Evolutionary conservation across 441 rosid species (phyloP), one percentile per base, ranked within the genome.

Genomic region (Populus tomentosa): DNA sequence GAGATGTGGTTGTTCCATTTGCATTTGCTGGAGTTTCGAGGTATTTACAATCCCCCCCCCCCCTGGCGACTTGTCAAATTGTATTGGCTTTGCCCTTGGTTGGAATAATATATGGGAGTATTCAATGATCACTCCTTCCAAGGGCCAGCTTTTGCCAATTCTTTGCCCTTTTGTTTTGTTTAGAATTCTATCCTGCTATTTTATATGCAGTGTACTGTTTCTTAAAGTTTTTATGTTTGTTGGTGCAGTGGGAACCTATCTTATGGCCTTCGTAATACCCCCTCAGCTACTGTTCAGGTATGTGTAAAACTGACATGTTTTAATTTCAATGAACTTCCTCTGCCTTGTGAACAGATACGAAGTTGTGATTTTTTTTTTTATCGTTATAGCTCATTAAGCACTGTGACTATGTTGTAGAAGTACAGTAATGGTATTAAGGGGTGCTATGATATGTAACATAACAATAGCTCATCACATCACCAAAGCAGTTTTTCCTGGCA

Each of bases 251-350:
- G 95, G 72, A 91, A 86, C 79, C 81, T 86, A 75, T 96, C 99
- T 10, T 89, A 78, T 82, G 99, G 97, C 77, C 95, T 94, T 77
- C 94, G 98, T 75, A 94, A 91, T 85, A 89, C 97, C 84, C 87
- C 91, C 74, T 86, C 88, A 50, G 91, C 95, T 64, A 89, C 92
- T 66, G 81, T 94, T 73, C 78, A 72, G 90, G 98, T 94, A 83
- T 80, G 88, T 78, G 65, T 73, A 32, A 23, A 35, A 82, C 74
- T 68, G 14, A 20, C 33, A 38, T 14, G 28, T 50, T 61, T 16
- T 62, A 74, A 24, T 77, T 78, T 65, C 42, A 13, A 10, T 24
- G 21, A 21, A 21, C 36, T 67, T 75, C 23, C 61, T 53, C 20
- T 62, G 67, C 62, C 42, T 76, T 79, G 77, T 23, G 46, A 50